Evolutionary conservation across 345 rosid genomes (phyloP).

Genomic region (Microcos paniculata): DNA sequence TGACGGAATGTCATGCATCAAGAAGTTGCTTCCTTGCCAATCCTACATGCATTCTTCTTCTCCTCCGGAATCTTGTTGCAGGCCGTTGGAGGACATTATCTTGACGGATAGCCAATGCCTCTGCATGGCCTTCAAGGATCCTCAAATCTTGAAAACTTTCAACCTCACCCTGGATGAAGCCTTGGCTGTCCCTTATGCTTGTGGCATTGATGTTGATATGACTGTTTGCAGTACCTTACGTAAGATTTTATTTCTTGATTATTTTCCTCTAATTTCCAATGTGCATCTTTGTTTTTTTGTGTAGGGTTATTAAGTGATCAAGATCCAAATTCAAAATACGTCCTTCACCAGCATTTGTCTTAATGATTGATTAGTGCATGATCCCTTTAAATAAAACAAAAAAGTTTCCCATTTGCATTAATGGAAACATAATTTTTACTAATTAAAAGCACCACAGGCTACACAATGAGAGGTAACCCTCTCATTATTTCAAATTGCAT

Average conservation of each 20-base stretch:
- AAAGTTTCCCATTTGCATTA: too few relatives aligned
- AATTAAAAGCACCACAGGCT: too few relatives aligned
- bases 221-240: conserved; percentile 34
- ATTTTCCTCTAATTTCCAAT: not conserved
- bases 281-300: too few relatives aligned
- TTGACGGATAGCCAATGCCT: conserved; percentile 38
- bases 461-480: too few relatives aligned
- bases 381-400: too few relatives aligned
- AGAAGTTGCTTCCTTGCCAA: conserved; percentile 48
- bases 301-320: too few relatives aligned
- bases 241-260: not conserved
- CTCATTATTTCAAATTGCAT: too few relatives aligned
- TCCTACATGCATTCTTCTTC: conserved; percentile 22
- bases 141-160: conserved; percentile 25
- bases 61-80: conserved; percentile 49
- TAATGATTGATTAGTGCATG: too few relatives aligned
- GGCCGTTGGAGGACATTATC: conserved; percentile 40
- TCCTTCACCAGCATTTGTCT: too few relatives aligned
- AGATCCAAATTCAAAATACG: too few relatives aligned
- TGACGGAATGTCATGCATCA: conserved; percentile 25
- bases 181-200: conserved; percentile 43
- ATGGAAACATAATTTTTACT: too few relatives aligned
- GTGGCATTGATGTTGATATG: conserved; percentile 41
- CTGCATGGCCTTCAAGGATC: conserved; percentile 36
- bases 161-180: conserved; percentile 46